Base-by-base conservation (phyloP, 768 basidiomycete genomes). In the Lactifluus volemus region DNA sequence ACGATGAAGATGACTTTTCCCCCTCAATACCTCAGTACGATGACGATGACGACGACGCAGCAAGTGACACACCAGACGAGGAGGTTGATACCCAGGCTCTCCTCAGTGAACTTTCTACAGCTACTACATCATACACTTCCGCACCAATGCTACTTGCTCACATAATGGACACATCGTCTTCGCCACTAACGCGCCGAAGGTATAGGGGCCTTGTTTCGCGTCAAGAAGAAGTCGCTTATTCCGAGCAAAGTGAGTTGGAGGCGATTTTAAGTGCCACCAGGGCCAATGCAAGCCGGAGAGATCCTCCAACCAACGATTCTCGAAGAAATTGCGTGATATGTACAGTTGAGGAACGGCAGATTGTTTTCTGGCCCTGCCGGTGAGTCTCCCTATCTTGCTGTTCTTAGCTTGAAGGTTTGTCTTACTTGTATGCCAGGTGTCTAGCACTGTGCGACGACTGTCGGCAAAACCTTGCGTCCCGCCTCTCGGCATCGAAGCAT, bases 351-450 rank as follows among this genome's bases (percentile, higher is more conserved):
- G 73, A 78, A 30, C 74, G 88, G 52, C 82, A 86, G 68, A 79
- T 91, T 59, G 87, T 91, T 53, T 90, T 87, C 67, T 91, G 88
- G 88, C 88, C 88, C n/a, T 90, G 88, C 70, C 81, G 88, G 85
- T 88, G 59, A 67, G 79, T 68, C 36, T 14, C 25, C 9, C 25
- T 41, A 12, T 48, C 12, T 15, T 21, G 6, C 14, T 11, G 29
- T 19, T 34, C 36, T 34, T 49, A 50, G 32, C 12, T 12, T 10
- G 2, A 10, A 9, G 14, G 39, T 19, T 29, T 52, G 36, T 49
- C 39, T 49, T 17, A 59, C 19, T 54, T 51, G 39, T 52, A 44
- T 52, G 0, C 34, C 50, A 71, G 71, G 47, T 73, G 85, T 66
- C 72, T 87, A 29, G 78, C 83, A 3, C 76, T 87, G 72, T 87